Conservation (phyloP, 805 yeast species). For the Candida coleopterorum region DNA sequence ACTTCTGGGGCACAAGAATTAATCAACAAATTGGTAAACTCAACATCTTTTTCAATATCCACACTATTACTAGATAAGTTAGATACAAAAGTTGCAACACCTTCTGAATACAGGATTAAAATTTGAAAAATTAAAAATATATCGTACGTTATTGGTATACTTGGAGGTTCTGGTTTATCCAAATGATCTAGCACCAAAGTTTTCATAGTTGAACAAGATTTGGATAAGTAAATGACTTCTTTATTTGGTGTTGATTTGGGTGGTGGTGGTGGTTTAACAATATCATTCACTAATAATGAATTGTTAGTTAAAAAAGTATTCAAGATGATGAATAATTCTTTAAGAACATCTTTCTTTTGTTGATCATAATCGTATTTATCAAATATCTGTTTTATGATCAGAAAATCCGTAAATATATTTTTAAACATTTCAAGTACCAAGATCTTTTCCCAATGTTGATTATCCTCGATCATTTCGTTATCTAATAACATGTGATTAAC, state of each 20-base stretch:
- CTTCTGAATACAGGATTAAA: slow-evolving; percentile 58
- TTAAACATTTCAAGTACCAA: slow-evolving; percentile 70
- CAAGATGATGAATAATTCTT: slow-evolving; percentile 43
- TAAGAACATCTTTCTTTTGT: slow-evolving; percentile 57
- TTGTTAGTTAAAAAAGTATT: slow-evolving; percentile 19
- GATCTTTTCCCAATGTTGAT: slow-evolving; percentile 62
- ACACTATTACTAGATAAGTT: slow-evolving; percentile 29
- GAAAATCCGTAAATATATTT: slow-evolving; percentile 53
- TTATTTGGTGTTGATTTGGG: slow-evolving; percentile 2
- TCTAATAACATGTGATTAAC: slow-evolving; percentile 66
- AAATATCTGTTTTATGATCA: slow-evolving; percentile 48
- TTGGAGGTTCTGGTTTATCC: slow-evolving; percentile 78
- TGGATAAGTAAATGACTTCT: slow-evolving; percentile 26
- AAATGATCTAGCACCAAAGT: slow-evolving; percentile 66
- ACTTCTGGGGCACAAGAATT: slow-evolving; percentile 24
- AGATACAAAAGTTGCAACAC: slow-evolving; percentile 52
- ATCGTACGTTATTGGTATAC: slow-evolving; percentile 54
- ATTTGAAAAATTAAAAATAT: slow-evolving; percentile 53
- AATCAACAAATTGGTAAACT: slow-evolving; percentile 30
- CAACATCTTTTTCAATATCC: slow-evolving; percentile 28
- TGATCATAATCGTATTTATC: slow-evolving; percentile 52
- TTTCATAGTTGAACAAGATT: slow-evolving; percentile 42
- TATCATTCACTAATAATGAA: slow-evolving; percentile 15
- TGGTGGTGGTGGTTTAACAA: slow-evolving; percentile 11
- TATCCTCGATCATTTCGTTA: slow-evolving; percentile 35